Evolutionary conservation across 1,284 basidiomycete genomes (phyloP), one percentile per base, ranked within the genome.

Genomic region (Ustilago shanxiensis): DNA sequence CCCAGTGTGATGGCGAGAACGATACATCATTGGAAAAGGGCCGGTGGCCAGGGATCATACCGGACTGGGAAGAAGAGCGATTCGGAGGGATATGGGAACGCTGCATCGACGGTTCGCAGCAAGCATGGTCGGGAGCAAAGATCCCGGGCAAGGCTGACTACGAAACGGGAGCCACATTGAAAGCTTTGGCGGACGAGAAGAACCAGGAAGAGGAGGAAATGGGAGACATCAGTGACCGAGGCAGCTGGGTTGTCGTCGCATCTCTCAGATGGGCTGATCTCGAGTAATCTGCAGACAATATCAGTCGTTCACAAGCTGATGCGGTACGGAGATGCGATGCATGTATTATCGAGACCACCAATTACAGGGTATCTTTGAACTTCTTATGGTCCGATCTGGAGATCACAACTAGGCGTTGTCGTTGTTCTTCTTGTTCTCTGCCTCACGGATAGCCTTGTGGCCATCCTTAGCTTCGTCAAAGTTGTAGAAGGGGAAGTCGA

Each of bases 401-500:
- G 26, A 11, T 16, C 35, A 24, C 13, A 49, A n/a, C 37, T 58
- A 78, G 3, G 72, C 53, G 3, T 53, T 59, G 14, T 74, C 66
- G 22, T 52, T 35, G 18, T 72, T 68, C 66, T 77, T 68, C 65
- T 80, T 80, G 54, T 72, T 62, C 57, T 80, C 71, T 18, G 75
- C 78, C 56, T 78, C 75, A 16, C 72, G 49, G 39, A 79, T 77
- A 45, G 77, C 80, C 39, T 72, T 66, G 29, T 53, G 35, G 9
- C 81, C 81, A 45, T 83, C 80, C 60, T 79, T 82, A 16, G 64
- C 53, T 64, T 83, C 81, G 60, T 83, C 79, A 52, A 83, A 83
- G 52, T 79, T 75, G 73, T 80, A 83, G 31, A 82, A 69, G 8
- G 80, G 80, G 28, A 80, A 78, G 75, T 93, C 92, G 37, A 92